Evolutionary conservation across 1,284 basidiomycete species (phyloP), one percentile per base, ranked within the genome.

Genomic region (Ganoderma boninense): DNA sequence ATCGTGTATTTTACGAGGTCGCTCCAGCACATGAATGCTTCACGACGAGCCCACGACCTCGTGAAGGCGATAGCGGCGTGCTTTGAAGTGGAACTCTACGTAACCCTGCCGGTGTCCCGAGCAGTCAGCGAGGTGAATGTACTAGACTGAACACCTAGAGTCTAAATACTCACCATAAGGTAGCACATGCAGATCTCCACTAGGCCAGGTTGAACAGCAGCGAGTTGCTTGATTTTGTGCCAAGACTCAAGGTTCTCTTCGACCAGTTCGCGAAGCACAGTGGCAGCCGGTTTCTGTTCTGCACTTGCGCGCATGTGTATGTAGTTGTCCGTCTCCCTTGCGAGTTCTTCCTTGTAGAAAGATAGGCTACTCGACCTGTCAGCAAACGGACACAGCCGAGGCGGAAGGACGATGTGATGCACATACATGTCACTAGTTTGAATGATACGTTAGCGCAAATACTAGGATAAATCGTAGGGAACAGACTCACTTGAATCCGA

Each of bases 341-440:
- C 73, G 3, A 71, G 64, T n/a, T 67, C 54, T 35, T 74, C 73
- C 40, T 74, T 74, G 71, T 74, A 74, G 52, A 74, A 74, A 2
- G 73, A 74, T 6, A 74, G 38, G 14, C 73, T 74, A 29, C 23
- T 1, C 5, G 35, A 62, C 23, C 43, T 35, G 26, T 14, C 13
- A 32, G 44, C 4, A 23, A 5, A 44, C 6, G 44, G 32, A 23
- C 16, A 10, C 13, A 5, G 26, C 29, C 20, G n/a, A 5, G 26
- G 2, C 7, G 2, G n/a, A 16, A 54, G 11, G n/a, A 42, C 4
- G 11, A 8, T 8, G n/a, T 14, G 38, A 56, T 29, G 8, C 13
- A 42, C 71, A 43, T 57, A 74, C 73, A 74, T 49, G 46, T 74
- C 73, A 54, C 73, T 74, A 54, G 16, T n/a, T 11, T 32, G 43